These are phyloP conservation scores for Suillus bovinus DNA, from an alignment of 768 basidiomycete genomes.

Conservation along the genomic window DNA sequence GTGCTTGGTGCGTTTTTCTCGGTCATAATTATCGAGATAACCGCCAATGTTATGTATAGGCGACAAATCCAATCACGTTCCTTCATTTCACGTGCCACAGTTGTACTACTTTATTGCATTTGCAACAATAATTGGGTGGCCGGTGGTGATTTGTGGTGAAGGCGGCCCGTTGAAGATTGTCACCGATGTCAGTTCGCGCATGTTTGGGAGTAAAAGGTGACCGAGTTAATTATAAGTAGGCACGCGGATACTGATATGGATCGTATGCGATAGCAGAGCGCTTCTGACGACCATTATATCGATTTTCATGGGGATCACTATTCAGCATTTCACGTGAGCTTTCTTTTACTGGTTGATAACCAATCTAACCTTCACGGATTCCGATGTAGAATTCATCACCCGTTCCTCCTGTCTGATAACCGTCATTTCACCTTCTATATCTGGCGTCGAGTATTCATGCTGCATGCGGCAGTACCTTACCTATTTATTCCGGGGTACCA, in stretches of 20 bases:
- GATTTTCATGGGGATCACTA: conserved; percentile 60
- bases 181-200: conserved; percentile 51
- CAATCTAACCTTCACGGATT: conserved; percentile 13
- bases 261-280: conserved; percentile 47
- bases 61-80: conserved; percentile 90
- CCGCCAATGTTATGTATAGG: conserved; percentile 46
- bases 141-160: conserved; percentile 60
- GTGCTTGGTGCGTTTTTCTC: conserved; percentile 69
- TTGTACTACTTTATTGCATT: conserved; percentile 87
- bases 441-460: conserved; percentile 82
- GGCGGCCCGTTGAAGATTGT: conserved; percentile 47
- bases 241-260: conserved; percentile 16
- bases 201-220: conserved; percentile 66
- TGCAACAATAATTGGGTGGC: conserved; percentile 77
- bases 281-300: conserved; percentile 48
- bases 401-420: conserved; percentile 95
- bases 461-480: conserved; percentile 77
- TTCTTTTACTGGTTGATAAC: conserved; percentile 16
- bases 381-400: conserved; percentile 61
- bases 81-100: conserved; percentile 85
- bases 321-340: conserved; percentile 82
- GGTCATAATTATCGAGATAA: conserved; percentile 14
- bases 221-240: conserved; percentile 19
- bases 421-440: conserved; percentile 97
- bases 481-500: conserved; percentile 78